Evolutionary conservation across 805 yeast species (phyloP), one percentile per base, ranked within the genome.

Genomic region (Candida boidinii): DNA sequence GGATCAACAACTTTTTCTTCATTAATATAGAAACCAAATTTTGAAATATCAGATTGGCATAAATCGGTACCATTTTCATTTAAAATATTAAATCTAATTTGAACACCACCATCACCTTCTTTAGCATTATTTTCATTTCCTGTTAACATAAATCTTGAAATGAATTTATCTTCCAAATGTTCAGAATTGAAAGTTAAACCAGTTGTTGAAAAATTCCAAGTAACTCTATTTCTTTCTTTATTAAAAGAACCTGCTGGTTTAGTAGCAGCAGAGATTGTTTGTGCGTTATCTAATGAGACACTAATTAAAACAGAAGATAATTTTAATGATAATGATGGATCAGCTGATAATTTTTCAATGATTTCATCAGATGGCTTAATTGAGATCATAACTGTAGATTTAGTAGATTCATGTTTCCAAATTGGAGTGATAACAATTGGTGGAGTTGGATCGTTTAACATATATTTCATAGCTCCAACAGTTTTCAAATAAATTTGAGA

Each of bases 181-280:
- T 42, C 34, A 5, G 45, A 29, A 17, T 54, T 45, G 37, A 73
- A 62, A 5, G 42, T 45, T 23, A 72, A 41, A 4, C 73, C 67
- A 8, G 56, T 41, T 19, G 47, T 34, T 20, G 45, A 39, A 44
- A 76, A 75, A 51, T 81, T 73, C 96, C 96, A 88, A 1, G 92
- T 79, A 37, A 92, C 79, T 57, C 96, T 73, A 44, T 76, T 79
- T 50, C 76, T 78, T 33, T 87, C 96, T 49, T 75, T 80, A 57
- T 80, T 85, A 66, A 87, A 90, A 1, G 94, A 74, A 36, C 96
- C 97, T 35, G 82, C 78, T 5, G 98, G 98, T 53, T 83, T 85
- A 3, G 95, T 81, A 39, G 87, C 76, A 1, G 96, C 96, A 15
- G 79, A 66, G 2, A 76, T 61, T 3, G 80, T 69, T 13, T 73